Evolutionary conservation across 768 basidiomycete species (phyloP), one percentile per base, ranked within the genome.

Genomic region (Boletus rubroflammeus): DNA sequence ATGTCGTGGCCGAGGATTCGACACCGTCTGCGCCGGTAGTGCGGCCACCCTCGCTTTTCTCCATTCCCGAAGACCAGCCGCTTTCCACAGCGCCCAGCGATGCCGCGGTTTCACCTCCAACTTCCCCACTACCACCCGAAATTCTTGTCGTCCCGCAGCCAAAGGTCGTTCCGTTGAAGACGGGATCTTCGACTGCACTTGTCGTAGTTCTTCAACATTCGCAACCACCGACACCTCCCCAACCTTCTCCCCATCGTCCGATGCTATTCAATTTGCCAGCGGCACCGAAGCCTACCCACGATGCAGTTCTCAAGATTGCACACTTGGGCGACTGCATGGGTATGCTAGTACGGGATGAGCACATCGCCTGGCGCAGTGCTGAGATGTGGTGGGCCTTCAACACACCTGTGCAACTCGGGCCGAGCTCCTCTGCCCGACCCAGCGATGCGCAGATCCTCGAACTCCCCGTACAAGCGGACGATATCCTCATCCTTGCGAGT

Each of bases 371-470:
- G 85, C 79, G 93, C 31, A 89, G 85, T 46, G 82, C 90, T 40
- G 95, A 97, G 70, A 95, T 96, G 90, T 94, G 93, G 83, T 93
- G 92, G 81, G 80, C 78, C 14, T 85, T 85, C 69, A 85, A 85
- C 61, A 81, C 79, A n/a, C 84, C 83, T 0, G 75, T 78, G 28
- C 84, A 85, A 61, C 81, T 87, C 29, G 84, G 84, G 7, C 83
- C 84, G 2, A 73, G 79, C 39, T 80, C 80, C 2, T 71, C 78
- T n/a, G 83, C 84, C 19, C 79, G 78, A 25, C 86, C 89, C 15
- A 65, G 77, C 19, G 81, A 90, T 46, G 88, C 90, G 2, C 85
- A 85, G 54, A 72, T 85, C 6, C 81, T 86, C 60, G 81, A 81
- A 0, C 73, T 92, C 0, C 87, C 86, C 23, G 88, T 90, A 3